Percentiles rank a stretch among this genome's conserved stretches.
phyloP scores from a whole-genome alignment of 352 stramenopile species.

The Aphanomyces euteiches region DNA sequence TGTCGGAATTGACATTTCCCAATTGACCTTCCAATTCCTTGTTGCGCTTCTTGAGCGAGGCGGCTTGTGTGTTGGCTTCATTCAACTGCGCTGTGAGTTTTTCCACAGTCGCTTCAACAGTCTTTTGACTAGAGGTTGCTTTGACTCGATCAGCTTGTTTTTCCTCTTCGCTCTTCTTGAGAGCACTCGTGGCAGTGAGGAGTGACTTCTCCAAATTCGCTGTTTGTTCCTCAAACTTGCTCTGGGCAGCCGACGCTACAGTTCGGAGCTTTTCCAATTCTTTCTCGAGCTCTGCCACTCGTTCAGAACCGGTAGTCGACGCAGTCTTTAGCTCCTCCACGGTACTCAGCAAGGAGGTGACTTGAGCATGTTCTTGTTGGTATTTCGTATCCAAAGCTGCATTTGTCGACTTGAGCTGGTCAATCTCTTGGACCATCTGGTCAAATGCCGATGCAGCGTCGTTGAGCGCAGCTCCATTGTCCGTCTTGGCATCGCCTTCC shows the following conservation, averaged over 20 bases:
- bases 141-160: neutral
- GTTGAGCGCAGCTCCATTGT: neutral
- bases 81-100: conserved; percentile 5
- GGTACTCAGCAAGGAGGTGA: neutral
- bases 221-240: conserved; percentile 2
- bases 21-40: conserved; percentile 3
- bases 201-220: conserved; percentile 12
- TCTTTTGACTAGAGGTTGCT: conserved; percentile 1
- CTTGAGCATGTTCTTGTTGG: conserved; percentile 10
- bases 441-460: neutral
- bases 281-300: conserved; percentile 2
- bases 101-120: neutral
- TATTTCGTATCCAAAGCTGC: conserved; percentile 7
- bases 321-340: conserved; percentile 8
- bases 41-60: conserved; percentile 13
- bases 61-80: neutral
- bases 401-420: neutral
- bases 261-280: conserved; percentile 7
- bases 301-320: neutral
- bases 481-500: neutral
- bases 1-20: conserved; percentile 2
- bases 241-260: neutral
- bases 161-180: neutral
- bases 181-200: neutral
- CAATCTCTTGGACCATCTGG: neutral